Base-by-base conservation (phyloP, 495 filamentous ascomycete species). In the Haplographium delicatum region DNA sequence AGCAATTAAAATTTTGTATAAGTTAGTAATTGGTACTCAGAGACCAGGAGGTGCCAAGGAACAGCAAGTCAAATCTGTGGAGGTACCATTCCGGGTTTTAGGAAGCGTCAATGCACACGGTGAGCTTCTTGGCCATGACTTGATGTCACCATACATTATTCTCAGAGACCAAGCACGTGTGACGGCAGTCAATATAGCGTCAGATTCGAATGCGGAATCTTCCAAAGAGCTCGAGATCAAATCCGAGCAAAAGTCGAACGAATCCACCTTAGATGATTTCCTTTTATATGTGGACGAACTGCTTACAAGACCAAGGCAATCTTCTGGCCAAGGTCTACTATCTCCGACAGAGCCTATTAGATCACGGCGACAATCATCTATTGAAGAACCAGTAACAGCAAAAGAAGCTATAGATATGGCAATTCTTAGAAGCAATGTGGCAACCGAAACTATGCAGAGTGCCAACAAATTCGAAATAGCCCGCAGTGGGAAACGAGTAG, bases 401-500 rank as follows among this genome's bases (percentile, higher is more conserved):
- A 94, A 88, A 62, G 88, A 96, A 60, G 83, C 87, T 4, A 93
- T 97, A 59, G 90, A 96, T 64, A 72, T 94, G 46, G 90, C 91
- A 13, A 93, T 96, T 62, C 75, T 96, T 5, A 71, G 77, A 30
- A 83, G 85, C 50, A 95, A 93, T 59, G 64, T 81, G 40, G 68
- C 79, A 0, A 65, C 68, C 2, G 73, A 78, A 41, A 67, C 70
- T 15, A 78, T 80, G 6, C 82, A 83, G 50, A 85, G 83, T 59
- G 75, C 84, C 22, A 96, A 91, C 64, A 81, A 88, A 25, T 98
- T 97, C 67, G 89, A 95, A 61, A 97, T 98, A 59, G 86, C 91
- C 4, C 86, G 94, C 6, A 87, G 88, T 62, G 88, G 90, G 25
- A 74, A 78, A 42, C 84, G 85, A 20, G 89, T 98, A 25, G 93